Evolutionary conservation across 139 green algal genomes (phyloP), one percentile per base, ranked within the genome.

Genomic region (Ettlia oleoabundans): DNA sequence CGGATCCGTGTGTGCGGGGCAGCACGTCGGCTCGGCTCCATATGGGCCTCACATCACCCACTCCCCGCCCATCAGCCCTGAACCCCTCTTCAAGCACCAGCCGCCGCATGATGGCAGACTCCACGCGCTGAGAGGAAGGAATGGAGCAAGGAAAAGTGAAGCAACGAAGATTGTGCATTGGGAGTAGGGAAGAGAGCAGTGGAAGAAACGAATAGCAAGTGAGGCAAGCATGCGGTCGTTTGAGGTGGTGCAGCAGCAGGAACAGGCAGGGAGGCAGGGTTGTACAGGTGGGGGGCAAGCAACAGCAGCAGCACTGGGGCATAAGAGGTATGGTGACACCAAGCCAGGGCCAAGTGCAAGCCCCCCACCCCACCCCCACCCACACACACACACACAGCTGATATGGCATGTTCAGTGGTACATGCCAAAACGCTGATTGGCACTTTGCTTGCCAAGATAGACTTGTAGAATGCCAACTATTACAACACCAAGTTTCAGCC

Each of bases 1-100:
- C 89, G 67, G 85, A 95, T 80, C 97, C 97, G 86, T 99, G 97
- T 2, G 92, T 95, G 76, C 96, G 81, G 13, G 96, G 96, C 70
- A 99, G 89, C 70, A 97, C 47, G 18, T 80, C 73, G 6, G 90
- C 92, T 22, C 93, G 84, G 38, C 75, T 87, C 69, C 76, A 86
- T 77, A 99, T 99, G 53, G 93, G 92, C 0, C 96, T 88, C 43
- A 99, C 92, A 61, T 98, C 92, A 0, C 32, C 63, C 1, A 91
- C 51, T 3, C 82, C 85, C 21, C 96, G 89, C 10, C 96, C 96
- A 84, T 99, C 96, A 6, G 89, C 85, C 3, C 94, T 86, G 37
- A 86, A 38, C 0, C 92, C 90, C 58, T 96, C 92, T 37, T 91
- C 78, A 55, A 95, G 64, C 43, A 95, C 87, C 47, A 94, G 65